phyloP scores from a whole-genome alignment of 106 monocot genomes.

The Acorus gramineus region DNA sequence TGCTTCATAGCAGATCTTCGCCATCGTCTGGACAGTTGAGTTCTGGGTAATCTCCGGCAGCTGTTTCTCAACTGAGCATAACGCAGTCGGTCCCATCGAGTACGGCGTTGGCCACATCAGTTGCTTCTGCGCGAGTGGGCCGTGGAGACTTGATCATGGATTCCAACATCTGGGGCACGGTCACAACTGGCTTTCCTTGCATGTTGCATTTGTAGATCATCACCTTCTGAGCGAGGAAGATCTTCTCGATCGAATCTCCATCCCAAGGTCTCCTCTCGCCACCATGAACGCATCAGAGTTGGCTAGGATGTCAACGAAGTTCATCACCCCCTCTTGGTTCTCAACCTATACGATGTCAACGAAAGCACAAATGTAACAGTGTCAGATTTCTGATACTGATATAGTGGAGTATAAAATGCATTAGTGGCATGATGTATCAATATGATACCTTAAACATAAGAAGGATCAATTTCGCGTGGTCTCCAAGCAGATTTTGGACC shows the following conservation, averaged over 20 bases:
- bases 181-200: slow-evolving; percentile 32
- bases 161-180: slow-evolving; percentile 35
- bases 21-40: slow-evolving; percentile 29
- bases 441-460: slow-evolving; percentile 29
- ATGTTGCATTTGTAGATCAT: slow-evolving; percentile 49
- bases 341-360: slow-evolving; percentile 17
- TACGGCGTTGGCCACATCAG: slow-evolving; percentile 36
- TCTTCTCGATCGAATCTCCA: slow-evolving; percentile 37
- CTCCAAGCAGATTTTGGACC: slow-evolving; percentile 34
- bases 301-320: slow-evolving; percentile 29
- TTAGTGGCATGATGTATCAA: no score
- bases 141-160: slow-evolving; percentile 45
- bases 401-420: no score
- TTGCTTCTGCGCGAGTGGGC: slow-evolving; percentile 33
- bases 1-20: slow-evolving; percentile 28
- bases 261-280: slow-evolving; percentile 30
- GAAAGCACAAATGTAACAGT: background rate
- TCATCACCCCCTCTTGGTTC: slow-evolving; percentile 34
- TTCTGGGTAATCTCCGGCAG: slow-evolving; percentile 38
- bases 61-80: slow-evolving; percentile 36
- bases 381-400: no score
- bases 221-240: slow-evolving; percentile 43
- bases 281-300: slow-evolving; percentile 37
- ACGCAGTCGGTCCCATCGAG: slow-evolving; percentile 36
- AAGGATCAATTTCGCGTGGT: slow-evolving; percentile 23